Evolutionary conservation across 2,329 filamentous ascomycete species (phyloP).

Genomic region (Sporothrix pseudoabietina): DNA sequence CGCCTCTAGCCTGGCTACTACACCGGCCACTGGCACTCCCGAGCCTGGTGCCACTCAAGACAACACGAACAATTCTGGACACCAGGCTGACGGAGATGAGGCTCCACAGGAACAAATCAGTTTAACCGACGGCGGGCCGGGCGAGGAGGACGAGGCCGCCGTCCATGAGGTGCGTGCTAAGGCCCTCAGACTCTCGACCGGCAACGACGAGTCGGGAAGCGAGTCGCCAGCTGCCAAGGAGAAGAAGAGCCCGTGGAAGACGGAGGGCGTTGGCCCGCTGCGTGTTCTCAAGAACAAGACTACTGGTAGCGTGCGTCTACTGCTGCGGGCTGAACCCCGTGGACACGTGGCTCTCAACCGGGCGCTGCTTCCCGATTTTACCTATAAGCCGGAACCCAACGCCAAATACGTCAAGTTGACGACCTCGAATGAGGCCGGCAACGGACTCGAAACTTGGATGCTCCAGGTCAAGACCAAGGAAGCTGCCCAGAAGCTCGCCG

Average conservation of each 20-base stretch:
- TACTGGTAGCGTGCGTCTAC: constrained; percentile 65
- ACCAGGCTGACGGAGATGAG: constrained; percentile 56
- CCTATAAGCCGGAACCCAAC: constrained; percentile 60
- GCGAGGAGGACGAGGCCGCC: constrained; percentile 72
- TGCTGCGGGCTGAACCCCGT: constrained; percentile 74
- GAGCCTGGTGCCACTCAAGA: constrained; percentile 55
- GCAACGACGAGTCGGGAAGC: constrained; percentile 49
- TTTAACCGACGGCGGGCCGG: constrained; percentile 65
- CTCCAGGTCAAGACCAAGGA: constrained; percentile 69
- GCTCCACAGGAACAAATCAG: constrained; percentile 70
- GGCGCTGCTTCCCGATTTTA: constrained; percentile 59
- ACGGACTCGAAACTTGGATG: constrained; percentile 68
- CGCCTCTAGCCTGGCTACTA: constrained; percentile 63
- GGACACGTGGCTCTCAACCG: constrained; percentile 76
- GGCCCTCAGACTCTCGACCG: constrained; percentile 62
- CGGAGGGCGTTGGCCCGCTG: constrained; percentile 70
- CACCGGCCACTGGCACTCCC: constrained; percentile 60
- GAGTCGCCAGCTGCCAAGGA: constrained; percentile 47
- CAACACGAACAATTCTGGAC: constrained; percentile 45
- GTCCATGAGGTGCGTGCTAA: constrained; percentile 72
- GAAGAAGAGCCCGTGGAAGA: constrained; percentile 64
- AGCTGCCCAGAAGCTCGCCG: constrained; percentile 57
- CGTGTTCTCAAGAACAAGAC: constrained; percentile 73
- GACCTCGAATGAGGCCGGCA: constrained; percentile 60
- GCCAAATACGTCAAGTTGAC: constrained; percentile 63